Evolutionary conservation across 441 rosid species (phyloP).

Genomic region (Corymbia citriodora): DNA sequence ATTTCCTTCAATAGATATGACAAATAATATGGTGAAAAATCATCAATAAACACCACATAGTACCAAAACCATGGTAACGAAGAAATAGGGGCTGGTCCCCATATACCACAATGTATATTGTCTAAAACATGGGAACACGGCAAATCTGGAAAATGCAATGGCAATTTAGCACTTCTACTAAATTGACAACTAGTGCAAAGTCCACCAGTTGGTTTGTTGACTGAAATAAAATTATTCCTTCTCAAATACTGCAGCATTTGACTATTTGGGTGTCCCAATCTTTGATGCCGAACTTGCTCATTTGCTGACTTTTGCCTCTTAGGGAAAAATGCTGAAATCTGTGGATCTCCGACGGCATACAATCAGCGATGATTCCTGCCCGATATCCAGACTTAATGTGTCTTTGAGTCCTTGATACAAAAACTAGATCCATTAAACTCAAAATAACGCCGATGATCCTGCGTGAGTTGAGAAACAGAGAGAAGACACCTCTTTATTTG

Average conservation of each 20-base stretch:
- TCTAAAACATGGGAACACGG: not conserved
- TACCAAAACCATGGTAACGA: not conserved
- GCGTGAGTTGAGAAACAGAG: not conserved
- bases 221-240: not conserved
- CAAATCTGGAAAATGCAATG: not conserved
- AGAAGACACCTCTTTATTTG: not conserved
- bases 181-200: not conserved
- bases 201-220: not conserved
- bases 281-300: not conserved
- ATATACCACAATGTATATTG: not conserved
- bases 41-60: not conserved
- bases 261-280: not conserved
- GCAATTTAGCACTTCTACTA: not conserved
- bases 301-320: not conserved
- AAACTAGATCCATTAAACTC: not conserved
- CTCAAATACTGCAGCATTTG: not conserved
- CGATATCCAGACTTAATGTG: not conserved
- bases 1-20: not conserved
- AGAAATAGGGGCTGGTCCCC: not conserved
- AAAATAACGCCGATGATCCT: not conserved
- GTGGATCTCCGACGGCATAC: not conserved
- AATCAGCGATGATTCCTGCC: not conserved
- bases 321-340: not conserved
- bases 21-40: not conserved
- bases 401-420: not conserved